Conservation (phyloP, 805 yeast species). For the Myxozyma melibiosi region DNA sequence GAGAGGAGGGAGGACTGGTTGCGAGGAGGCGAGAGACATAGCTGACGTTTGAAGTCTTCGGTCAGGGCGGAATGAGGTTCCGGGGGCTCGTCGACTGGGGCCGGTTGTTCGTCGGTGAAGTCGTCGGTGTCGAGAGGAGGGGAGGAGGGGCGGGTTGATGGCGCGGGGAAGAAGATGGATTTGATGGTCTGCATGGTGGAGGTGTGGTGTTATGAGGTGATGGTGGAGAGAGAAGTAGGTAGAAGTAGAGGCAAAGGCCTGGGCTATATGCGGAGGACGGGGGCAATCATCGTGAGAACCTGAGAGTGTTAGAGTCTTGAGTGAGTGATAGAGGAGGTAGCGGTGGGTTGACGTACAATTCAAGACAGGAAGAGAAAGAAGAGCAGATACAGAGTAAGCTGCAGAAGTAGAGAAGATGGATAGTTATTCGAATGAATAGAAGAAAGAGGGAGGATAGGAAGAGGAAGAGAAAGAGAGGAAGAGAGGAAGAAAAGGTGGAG, state of each 20-base stretch:
- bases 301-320: no score
- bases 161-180: constrained; percentile 8
- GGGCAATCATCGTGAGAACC: constrained; percentile 1
- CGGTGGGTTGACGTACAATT: background rate
- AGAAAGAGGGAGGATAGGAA: background rate
- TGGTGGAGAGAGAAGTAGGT: background rate
- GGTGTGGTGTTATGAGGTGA: background rate
- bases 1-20: constrained; percentile 29
- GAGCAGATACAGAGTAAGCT: background rate
- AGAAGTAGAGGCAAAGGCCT: background rate
- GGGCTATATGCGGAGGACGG: constrained; percentile 2
- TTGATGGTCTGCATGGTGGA: constrained; percentile 9
- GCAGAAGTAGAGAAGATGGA: background rate
- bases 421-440: background rate
- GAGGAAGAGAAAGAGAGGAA: background rate
- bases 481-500: background rate
- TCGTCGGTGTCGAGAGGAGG: constrained; percentile 14
- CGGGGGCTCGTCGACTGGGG: constrained; percentile 25
- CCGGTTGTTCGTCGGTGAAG: constrained; percentile 8
- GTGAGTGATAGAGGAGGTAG: background rate
- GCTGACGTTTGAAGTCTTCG: constrained; percentile 14
- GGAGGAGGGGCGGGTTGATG: background rate
- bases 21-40: constrained; percentile 16
- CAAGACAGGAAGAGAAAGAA: background rate
- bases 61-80: constrained; percentile 2